Evolutionary conservation across 352 stramenopile species (phyloP), one percentile per base, ranked within the genome.

Genomic region (Pythium dissimile): DNA sequence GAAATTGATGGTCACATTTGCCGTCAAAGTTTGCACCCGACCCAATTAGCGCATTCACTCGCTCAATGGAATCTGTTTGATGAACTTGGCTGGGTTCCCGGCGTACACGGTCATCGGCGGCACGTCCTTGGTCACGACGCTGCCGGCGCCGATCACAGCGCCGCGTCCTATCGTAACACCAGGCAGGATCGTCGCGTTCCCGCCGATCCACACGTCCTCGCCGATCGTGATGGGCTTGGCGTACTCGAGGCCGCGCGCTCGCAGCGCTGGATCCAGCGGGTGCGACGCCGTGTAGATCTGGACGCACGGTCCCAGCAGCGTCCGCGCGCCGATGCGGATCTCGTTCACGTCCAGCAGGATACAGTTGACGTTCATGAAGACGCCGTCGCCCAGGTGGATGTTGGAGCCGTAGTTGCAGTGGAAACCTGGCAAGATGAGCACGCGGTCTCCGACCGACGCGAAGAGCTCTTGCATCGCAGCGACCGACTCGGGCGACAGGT

Each of bases 311-410:
- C 63, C 89, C 13, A 96, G 70, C 52, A 95, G 59, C 21, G 77
- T 85, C 42, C 81, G 77, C n/a, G 80, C 66, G 9, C 89, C 89
- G 56, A 97, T 91, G 37, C 52, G 81, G 56, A 96, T 85, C 46
- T 71, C 59, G 34, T 78, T 88, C 51, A 82, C 79, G 65, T 97
- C 89, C 5, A 97, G 74, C 30, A 97, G 57, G 23, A 87, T 77
- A 57, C 85, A 96, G 62, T 90, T 86, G 67, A 92, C 93, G 70
- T 97, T 96, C 72, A 93, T 90, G 73, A 83, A 96, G 41, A 92
- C 86, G 53, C 72, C 73, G 37, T 86, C 68, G 12, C 69, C 89
- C 27, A 94, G 21, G 41, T 66, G 43, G 56, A 96, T 86, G 62
- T 96, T 90, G 62, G 59, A 84, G 24, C 89, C 89, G 67, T 96